Base-by-base conservation (phyloP, 768 basidiomycete species). In the Dacryopinax spathularia region DNA sequence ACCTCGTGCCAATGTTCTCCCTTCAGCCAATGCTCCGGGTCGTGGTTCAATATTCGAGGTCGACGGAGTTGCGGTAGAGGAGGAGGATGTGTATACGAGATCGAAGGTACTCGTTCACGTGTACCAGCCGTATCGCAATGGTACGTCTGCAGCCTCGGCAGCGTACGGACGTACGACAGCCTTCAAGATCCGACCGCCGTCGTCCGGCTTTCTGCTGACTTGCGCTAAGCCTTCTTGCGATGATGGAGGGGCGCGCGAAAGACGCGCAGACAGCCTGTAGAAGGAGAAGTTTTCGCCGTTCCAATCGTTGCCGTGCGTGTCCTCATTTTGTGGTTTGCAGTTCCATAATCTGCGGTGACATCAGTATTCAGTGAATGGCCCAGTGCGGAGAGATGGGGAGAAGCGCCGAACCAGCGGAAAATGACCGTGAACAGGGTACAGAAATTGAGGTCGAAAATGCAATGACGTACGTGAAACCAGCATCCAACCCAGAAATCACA, bases 201-300 rank as follows among this genome's bases (percentile, higher is more conserved):
- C 85, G 72, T 98, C 92, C 33, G 92, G 79, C 3, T n/a, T n/a
- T n/a, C n/a, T n/a, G n/a, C n/a, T n/a, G n/a, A n/a, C n/a, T n/a
- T n/a, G n/a, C n/a, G n/a, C n/a, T n/a, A n/a, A n/a, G n/a, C n/a
- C n/a, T n/a, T n/a, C 62, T 22, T 18, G 37, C 36, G 65, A 1
- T 81, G 86, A 60, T 84, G 75, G 0, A 81, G 84, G 16, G 86
- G 83, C 34, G 73, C 74, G 39, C 77, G 75, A 37, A 10, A 22
- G 22, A 6, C 60, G 69, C 84, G 84, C 64, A 20, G 56, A 68
- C 7, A 62, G 33, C 25, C 66, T 65, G 39, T 68, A 67, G 80
- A 92, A 97, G 1, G 91, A 92, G 72, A 98, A 97, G 75, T 93
- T 95, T 74, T 98, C 94, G 62, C 89, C 91, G 68, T 94, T 95